phyloP scores from a whole-genome alignment of 2,329 filamentous ascomycete genomes.

The Colletotrichum salicis region DNA sequence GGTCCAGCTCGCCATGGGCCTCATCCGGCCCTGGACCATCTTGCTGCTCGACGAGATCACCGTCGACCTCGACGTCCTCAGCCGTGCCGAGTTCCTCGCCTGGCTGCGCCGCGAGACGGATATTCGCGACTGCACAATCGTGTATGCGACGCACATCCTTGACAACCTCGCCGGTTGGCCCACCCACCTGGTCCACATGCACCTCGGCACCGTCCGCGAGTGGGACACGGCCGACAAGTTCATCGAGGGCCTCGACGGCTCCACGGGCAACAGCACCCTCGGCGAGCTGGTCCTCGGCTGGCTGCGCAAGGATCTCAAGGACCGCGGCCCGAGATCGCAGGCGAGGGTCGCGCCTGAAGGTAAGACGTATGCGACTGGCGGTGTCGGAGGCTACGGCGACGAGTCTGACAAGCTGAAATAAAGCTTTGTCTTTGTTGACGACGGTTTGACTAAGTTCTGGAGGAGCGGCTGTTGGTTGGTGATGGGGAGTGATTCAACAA shows the following conservation, averaged over 20 bases:
- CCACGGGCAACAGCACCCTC: slow-evolving; percentile 80
- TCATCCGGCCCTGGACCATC: slow-evolving; percentile 90
- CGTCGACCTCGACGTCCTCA: slow-evolving; percentile 91
- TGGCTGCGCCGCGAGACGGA: slow-evolving; percentile 92
- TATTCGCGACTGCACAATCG: slow-evolving; percentile 83
- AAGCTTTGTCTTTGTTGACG: neutral
- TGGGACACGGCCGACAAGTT: slow-evolving; percentile 81
- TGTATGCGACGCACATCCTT: slow-evolving; percentile 97
- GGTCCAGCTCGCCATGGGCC: slow-evolving; percentile 95
- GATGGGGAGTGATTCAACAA: slow-evolving; percentile 13
- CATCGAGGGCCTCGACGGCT: slow-evolving; percentile 61
- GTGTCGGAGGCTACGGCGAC: slow-evolving; percentile 67
- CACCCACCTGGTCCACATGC: slow-evolving; percentile 96
- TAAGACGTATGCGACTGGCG: slow-evolving; percentile 67
- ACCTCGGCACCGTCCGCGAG: slow-evolving; percentile 86
- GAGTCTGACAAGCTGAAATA: slow-evolving; percentile 54
- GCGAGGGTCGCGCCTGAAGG: slow-evolving; percentile 68
- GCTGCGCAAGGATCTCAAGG: slow-evolving; percentile 82
- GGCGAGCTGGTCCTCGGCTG: slow-evolving; percentile 90
- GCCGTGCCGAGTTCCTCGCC: slow-evolving; percentile 82
- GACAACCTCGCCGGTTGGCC: slow-evolving; percentile 97
- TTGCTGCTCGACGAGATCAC: slow-evolving; percentile 96
- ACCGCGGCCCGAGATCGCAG: slow-evolving; percentile 79
- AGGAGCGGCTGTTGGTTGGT: neutral
- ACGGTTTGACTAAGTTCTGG: neutral